phyloP scores from a whole-genome alignment of 768 basidiomycete species.

The Paxillus ammoniavirescens region DNA sequence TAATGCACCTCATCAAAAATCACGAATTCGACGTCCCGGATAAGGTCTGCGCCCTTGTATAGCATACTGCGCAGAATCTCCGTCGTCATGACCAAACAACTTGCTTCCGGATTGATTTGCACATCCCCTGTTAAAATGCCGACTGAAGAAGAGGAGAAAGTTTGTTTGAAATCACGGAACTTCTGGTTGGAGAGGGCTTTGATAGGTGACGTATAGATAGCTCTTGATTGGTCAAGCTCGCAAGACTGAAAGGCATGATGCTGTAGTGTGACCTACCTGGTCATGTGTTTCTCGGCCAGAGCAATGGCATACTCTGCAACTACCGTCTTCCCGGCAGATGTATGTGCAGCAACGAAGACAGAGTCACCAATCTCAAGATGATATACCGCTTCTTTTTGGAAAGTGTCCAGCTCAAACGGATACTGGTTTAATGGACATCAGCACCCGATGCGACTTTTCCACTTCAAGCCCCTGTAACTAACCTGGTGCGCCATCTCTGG shows the following conservation, averaged over 20 bases:
- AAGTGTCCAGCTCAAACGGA: conserved; percentile 98
- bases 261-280: conserved; percentile 55
- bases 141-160: conserved; percentile 86
- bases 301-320: conserved; percentile 99
- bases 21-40: conserved; percentile 98
- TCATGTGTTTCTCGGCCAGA: conserved; percentile 97
- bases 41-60: conserved; percentile 97
- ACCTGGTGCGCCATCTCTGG: conserved; percentile 97
- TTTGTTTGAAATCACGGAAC: conserved; percentile 97
- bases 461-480: conserved; percentile 6
- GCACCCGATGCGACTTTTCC: conserved; percentile 2
- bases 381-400: conserved; percentile 98
- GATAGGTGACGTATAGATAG: conserved; percentile 98
- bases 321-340: conserved; percentile 98
- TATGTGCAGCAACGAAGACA: conserved; percentile 99
- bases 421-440: conserved; percentile 53
- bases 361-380: conserved; percentile 97
- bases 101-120: conserved; percentile 97
- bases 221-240: conserved; percentile 45
- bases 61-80: conserved; percentile 98
- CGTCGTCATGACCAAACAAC: conserved; percentile 96
- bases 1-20: conserved; percentile 99
- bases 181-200: conserved; percentile 99
- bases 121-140: conserved; percentile 99
- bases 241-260: conserved; percentile 12